These are phyloP conservation scores for Zea luxurians DNA, from an alignment of 176 grass and related monocot species.

Conservation along the genomic window DNA sequence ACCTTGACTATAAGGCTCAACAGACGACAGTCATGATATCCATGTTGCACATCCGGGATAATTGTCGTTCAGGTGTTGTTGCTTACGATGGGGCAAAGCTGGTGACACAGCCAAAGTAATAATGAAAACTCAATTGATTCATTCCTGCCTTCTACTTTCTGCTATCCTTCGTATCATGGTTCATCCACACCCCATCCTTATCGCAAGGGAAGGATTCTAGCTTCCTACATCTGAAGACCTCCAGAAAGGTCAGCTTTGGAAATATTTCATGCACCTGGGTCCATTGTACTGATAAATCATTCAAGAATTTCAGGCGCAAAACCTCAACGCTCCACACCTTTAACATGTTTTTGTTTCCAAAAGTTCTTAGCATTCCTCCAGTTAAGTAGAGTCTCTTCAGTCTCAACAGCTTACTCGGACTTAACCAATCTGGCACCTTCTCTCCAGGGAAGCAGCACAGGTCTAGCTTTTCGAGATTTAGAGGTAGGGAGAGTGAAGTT, in stretches of 20 bases:
- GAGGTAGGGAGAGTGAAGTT: conserved; percentile 30
- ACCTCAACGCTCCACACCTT: conserved; percentile 44
- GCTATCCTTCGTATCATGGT: background rate
- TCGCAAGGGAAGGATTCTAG: conserved; percentile 50
- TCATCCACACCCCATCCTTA: conserved; percentile 60
- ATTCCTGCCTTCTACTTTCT: background rate
- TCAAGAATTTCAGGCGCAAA: conserved; percentile 62
- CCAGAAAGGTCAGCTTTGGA: conserved; percentile 42
- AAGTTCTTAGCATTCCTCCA: conserved; percentile 55
- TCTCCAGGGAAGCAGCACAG: conserved; percentile 53
- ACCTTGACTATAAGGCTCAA: too few relatives aligned
- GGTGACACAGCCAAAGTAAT: background rate
- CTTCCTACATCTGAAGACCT: conserved; percentile 42
- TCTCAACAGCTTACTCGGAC: conserved; percentile 25
- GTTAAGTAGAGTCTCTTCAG: conserved; percentile 66
- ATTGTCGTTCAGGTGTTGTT: background rate
- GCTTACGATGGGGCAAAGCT: background rate
- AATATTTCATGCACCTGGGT: conserved; percentile 34
- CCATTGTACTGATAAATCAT: conserved; percentile 48
- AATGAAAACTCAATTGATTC: conserved; percentile 19
- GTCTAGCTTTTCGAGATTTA: conserved; percentile 55
- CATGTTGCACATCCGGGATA: background rate
- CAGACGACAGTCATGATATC: background rate
- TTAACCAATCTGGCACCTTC: conserved; percentile 52
- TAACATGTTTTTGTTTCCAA: conserved; percentile 23